Conservation (phyloP, 2,329 filamentous ascomycete genomes). For the Cyphellophora attinorum region DNA sequence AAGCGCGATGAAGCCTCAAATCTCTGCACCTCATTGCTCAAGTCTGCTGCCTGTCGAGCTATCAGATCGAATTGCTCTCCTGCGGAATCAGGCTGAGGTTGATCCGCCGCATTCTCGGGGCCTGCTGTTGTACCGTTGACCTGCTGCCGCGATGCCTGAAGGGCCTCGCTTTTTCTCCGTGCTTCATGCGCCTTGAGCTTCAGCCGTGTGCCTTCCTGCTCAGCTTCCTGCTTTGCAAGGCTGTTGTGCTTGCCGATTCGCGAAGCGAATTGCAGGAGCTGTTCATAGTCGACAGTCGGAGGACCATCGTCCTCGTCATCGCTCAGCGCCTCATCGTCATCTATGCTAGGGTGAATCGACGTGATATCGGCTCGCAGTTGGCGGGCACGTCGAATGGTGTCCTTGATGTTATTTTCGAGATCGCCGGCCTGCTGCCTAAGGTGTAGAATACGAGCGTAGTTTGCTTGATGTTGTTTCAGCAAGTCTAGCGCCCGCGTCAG, state of each 20-base stretch:
- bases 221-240: conserved; percentile 33
- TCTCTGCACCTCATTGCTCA: conserved; percentile 25
- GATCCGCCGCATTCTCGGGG: conserved; percentile 6
- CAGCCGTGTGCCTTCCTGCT: conserved; percentile 19
- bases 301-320: conserved; percentile 18
- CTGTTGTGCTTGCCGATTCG: conserved; percentile 39
- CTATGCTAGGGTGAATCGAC: conserved; percentile 22
- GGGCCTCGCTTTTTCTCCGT: conserved; percentile 7
- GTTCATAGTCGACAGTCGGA: conserved; percentile 31
- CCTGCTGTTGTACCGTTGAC: neutral
- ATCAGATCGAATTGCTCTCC: neutral
- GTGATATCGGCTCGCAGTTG: conserved; percentile 31
- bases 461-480: conserved; percentile 34
- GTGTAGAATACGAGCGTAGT: conserved; percentile 31
- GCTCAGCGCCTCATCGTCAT: conserved; percentile 20
- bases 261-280: conserved; percentile 35
- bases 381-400: conserved; percentile 30
- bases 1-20: conserved; percentile 31
- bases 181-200: conserved; percentile 9
- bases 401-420: conserved; percentile 31
- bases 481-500: conserved; percentile 31
- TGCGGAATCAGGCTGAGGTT: conserved; percentile 8
- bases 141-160: conserved; percentile 3
- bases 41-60: conserved; percentile 3
- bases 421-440: conserved; percentile 30